Evolutionary conservation across 1,284 basidiomycete genomes (phyloP).

Genomic region (Cutaneotrichosporon curvatum): DNA sequence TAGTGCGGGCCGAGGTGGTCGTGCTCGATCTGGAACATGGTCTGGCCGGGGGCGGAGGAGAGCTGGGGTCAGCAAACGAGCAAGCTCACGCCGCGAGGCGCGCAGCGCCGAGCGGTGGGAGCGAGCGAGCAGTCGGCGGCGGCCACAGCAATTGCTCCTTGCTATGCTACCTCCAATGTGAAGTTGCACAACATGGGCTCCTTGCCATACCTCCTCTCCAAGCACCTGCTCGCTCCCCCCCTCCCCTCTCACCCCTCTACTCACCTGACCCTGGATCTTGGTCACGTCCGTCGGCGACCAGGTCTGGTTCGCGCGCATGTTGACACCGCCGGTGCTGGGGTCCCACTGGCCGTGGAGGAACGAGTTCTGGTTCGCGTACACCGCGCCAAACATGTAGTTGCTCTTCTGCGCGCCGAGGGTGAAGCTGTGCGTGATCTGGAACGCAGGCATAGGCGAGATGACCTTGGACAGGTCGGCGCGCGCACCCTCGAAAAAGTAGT

Average conservation of each 20-base stretch:
- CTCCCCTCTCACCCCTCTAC: slow-evolving; percentile 23
- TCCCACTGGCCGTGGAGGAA: slow-evolving; percentile 93
- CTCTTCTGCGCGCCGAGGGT: slow-evolving; percentile 56
- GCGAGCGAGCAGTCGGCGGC: neutral
- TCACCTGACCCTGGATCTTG: slow-evolving; percentile 83
- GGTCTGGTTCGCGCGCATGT: slow-evolving; percentile 80
- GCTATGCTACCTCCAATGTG: no score
- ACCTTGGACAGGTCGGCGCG: slow-evolving; percentile 93
- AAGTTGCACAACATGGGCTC: neutral
- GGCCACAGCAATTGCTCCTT: no score
- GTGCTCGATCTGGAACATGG: slow-evolving; percentile 89
- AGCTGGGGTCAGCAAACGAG: slow-evolving; percentile 25
- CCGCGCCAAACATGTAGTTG: slow-evolving; percentile 89
- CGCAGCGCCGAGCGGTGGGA: neutral
- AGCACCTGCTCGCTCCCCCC: neutral
- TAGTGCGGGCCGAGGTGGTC: slow-evolving; percentile 88
- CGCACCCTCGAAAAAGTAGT: slow-evolving; percentile 95
- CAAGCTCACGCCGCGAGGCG: neutral
- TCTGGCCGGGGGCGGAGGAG: slow-evolving; percentile 57
- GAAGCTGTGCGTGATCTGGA: slow-evolving; percentile 98
- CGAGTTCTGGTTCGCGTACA: slow-evolving; percentile 67
- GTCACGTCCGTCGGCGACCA: slow-evolving; percentile 75
- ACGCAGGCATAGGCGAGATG: slow-evolving; percentile 77
- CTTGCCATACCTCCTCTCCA: neutral
- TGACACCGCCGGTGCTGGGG: slow-evolving; percentile 76